A percentile compares a stretch with the other conserved stretches of the same genome.
phyloP scores from a whole-genome alignment of 2,329 filamentous ascomycete species.

The Lojkania enalia region DNA sequence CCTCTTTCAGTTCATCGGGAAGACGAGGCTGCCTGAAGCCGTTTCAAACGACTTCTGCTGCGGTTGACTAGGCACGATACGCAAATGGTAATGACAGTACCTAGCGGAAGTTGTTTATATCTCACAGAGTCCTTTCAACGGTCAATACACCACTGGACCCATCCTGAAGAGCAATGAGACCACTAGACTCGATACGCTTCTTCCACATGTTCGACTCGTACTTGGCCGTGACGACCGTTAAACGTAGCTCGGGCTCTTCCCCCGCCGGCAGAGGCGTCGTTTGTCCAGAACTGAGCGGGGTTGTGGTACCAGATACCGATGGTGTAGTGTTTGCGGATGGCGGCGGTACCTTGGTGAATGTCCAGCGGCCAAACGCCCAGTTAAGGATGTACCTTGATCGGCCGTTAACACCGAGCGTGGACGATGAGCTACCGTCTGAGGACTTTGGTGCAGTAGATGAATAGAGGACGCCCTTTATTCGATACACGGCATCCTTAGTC shows the following conservation, averaged over 20 bases:
- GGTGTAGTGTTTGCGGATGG: slow-evolving; percentile 25
- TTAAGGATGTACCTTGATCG: slow-evolving; percentile 81
- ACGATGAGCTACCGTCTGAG: slow-evolving; percentile 42
- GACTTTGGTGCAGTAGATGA: slow-evolving; percentile 51
- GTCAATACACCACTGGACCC: slow-evolving; percentile 24
- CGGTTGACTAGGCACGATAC: too few species aligned
- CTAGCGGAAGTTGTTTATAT: too few species aligned
- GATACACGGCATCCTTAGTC: slow-evolving; percentile 91
- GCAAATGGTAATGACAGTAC: too few species aligned
- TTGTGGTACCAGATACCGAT: slow-evolving; percentile 23
- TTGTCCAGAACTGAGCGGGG: slow-evolving; percentile 22
- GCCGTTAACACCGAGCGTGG: slow-evolving; percentile 43
- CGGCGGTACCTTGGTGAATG: slow-evolving; percentile 67
- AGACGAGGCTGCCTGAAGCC: neutral
- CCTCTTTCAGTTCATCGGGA: neutral
- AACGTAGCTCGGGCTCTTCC: slow-evolving; percentile 61
- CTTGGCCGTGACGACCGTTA: slow-evolving; percentile 75
- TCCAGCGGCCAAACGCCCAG: slow-evolving; percentile 98
- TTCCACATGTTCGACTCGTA: slow-evolving; percentile 78
- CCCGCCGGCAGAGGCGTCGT: slow-evolving; percentile 49
- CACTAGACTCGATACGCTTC: slow-evolving; percentile 67
- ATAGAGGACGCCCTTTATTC: slow-evolving; percentile 78
- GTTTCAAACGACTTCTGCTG: neutral
- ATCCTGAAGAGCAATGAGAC: slow-evolving; percentile 41
- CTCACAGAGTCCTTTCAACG: slow-evolving; percentile 20